Conservation (phyloP, 2,329 filamentous ascomycete genomes). For the Incumbomyces delicatus region DNA sequence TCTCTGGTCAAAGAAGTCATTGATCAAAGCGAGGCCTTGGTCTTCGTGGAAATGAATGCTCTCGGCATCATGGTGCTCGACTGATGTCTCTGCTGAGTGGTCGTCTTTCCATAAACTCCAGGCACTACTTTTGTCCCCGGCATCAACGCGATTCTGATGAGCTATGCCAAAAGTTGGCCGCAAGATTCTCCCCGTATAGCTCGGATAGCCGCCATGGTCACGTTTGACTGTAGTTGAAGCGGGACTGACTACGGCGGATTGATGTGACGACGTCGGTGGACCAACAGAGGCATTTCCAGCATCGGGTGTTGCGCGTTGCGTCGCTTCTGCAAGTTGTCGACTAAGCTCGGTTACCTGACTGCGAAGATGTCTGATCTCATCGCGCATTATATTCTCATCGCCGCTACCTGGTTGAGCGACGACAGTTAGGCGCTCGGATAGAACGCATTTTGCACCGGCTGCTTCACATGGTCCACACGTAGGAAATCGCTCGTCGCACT, state of each 20-base stretch:
- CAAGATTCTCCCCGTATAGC: constrained; percentile 4
- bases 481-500: constrained; percentile 5
- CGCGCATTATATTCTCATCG: constrained; percentile 2
- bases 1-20: constrained; percentile 21
- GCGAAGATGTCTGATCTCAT: constrained; percentile 5
- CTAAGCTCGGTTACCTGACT: constrained; percentile 4
- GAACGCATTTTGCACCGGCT: constrained; percentile 2
- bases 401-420: neutral
- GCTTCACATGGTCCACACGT: constrained; percentile 5
- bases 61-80: constrained; percentile 1
- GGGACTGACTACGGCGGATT: neutral
- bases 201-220: neutral
- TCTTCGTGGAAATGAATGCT: constrained; percentile 5
- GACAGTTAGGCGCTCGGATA: constrained; percentile 6
- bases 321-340: constrained; percentile 3
- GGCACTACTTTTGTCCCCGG: constrained; percentile 6
- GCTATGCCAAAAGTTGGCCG: constrained; percentile 6
- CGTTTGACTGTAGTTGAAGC: neutral
- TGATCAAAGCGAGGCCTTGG: constrained; percentile 8
- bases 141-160: constrained; percentile 7
- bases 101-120: constrained; percentile 8
- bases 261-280: neutral
- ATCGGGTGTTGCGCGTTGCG: neutral
- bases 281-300: neutral
- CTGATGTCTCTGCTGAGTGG: constrained; percentile 4